Evolutionary conservation across 495 filamentous ascomycete genomes (phyloP), one percentile per base, ranked within the genome.

Genomic region (Penicillium subrubescens): DNA sequence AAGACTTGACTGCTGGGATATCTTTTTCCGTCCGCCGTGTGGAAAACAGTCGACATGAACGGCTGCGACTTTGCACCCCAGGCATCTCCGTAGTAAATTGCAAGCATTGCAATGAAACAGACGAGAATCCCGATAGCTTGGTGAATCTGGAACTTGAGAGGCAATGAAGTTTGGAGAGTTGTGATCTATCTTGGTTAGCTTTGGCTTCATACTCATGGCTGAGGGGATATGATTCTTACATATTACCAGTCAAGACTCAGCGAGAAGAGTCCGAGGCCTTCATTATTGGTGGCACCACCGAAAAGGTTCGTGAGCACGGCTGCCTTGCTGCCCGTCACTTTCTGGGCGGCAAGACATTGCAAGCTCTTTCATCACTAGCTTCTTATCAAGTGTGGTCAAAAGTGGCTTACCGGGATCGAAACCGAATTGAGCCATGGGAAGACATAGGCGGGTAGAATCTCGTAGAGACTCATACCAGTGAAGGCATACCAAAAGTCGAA

Each of bases 191-290:
- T 15, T 7, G 5, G 48, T 74, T 15, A 73, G 69, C 12, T 57
- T 43, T 19, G 19, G 8, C 3, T 23, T 3, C 7, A 46, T 21
- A 8, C 10, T 23, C 43, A 23, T 23, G n/a, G 10, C 8, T 19
- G 35, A 17, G 2, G 19, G 8, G 21, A 3, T 1, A 21, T 21
- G 12, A 8, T 0, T 11, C 43, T 21, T 69, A 86, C 79, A 64
- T 86, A 87, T 72, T 87, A 82, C 84, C 84, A 87, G 70, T 87
- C 85, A 11, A 87, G 77, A 3, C 74, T 76, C 27, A 86, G 50
- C 27, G 69, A 75, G 31, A 87, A 75, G 1, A 85, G 63, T 0
- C 85, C 85, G 5, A 82, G 64, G 5, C 79, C 80, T 56, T 77
- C 84, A 62, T 89, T 87, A 29, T 76, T 81, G 5, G 74, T 65